These are phyloP conservation scores for Populus tremula DNA, from an alignment of 345 rosid species.

Conservation along the genomic window DNA sequence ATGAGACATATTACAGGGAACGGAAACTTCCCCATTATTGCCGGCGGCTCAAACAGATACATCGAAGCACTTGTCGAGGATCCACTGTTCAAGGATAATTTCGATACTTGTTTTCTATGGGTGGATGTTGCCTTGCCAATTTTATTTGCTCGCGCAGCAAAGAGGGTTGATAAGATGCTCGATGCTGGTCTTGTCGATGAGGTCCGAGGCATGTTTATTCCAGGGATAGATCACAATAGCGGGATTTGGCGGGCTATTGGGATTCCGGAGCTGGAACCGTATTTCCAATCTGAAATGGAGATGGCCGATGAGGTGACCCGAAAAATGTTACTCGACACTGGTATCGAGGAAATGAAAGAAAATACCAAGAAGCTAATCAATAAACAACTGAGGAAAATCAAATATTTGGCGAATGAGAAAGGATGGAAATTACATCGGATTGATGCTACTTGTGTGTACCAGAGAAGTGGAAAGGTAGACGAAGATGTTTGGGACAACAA, in stretches of 20 bases:
- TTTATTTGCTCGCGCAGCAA: conserved; percentile 22
- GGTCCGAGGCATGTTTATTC: conserved; percentile 21
- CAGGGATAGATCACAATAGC: conserved; percentile 24
- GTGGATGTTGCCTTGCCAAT: conserved; percentile 38
- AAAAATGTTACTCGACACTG: conserved; percentile 25
- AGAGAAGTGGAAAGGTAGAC: not conserved
- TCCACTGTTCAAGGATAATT: conserved; percentile 12
- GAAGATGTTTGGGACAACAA: conserved; percentile 9
- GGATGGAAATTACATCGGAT: conserved; percentile 43
- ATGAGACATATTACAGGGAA: conserved; percentile 22
- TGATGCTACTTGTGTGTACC: conserved; percentile 34
- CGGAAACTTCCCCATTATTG: conserved; percentile 33
- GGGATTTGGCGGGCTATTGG: conserved; percentile 40
- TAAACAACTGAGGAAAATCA: conserved; percentile 35
- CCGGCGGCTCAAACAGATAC: conserved; percentile 49
- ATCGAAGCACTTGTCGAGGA: conserved; percentile 36
- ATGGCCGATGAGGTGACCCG: conserved; percentile 13
- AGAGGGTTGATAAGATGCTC: conserved; percentile 43
- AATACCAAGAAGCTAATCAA: conserved; percentile 38
- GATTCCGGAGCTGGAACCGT: conserved; percentile 40
- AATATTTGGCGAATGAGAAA: conserved; percentile 20
- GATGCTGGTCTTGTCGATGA: conserved; percentile 41
- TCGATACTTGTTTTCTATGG: conserved; percentile 44
- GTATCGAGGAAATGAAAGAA: conserved; percentile 33
- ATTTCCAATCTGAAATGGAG: conserved; percentile 14